Conservation (phyloP, 305 asterid species). For the Petunia hybrid region DNA sequence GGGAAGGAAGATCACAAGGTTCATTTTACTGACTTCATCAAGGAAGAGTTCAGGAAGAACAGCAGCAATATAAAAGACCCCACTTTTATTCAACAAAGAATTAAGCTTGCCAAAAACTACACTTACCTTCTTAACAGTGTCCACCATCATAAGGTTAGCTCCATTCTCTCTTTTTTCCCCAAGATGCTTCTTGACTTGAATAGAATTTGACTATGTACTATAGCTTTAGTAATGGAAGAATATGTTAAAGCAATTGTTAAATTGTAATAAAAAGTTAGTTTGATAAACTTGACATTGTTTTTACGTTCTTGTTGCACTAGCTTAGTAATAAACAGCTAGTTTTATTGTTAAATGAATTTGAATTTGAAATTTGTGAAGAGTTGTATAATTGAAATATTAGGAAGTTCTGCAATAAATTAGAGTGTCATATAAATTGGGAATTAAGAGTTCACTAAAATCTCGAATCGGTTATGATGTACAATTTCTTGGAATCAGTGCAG, state of each 20-base stretch:
- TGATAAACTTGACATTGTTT: not conserved
- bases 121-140: conserved; percentile 74
- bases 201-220: not conserved
- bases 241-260: not conserved
- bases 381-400: too few species aligned
- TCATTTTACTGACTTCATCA: conserved; percentile 73
- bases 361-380: too few species aligned
- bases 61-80: not conserved
- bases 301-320: too few species aligned
- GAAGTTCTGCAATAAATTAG: too few species aligned
- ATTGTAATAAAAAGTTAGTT: not conserved
- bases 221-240: not conserved
- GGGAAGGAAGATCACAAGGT: conserved; percentile 66
- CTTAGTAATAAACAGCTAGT: too few species aligned
- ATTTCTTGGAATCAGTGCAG: not conserved
- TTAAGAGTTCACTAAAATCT: too few species aligned
- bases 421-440: too few species aligned
- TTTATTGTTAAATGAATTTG: too few species aligned
- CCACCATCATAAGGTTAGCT: conserved; percentile 80
- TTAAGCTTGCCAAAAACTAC: conserved; percentile 80
- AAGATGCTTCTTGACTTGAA: not conserved
- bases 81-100: conserved; percentile 47
- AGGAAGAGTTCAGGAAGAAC: conserved; percentile 63
- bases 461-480: not conserved
- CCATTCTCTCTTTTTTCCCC: not conserved